Evolutionary conservation across 768 basidiomycete species (phyloP), one percentile per base, ranked within the genome.

Genomic region (Tylopilus cervinicoccineus): DNA sequence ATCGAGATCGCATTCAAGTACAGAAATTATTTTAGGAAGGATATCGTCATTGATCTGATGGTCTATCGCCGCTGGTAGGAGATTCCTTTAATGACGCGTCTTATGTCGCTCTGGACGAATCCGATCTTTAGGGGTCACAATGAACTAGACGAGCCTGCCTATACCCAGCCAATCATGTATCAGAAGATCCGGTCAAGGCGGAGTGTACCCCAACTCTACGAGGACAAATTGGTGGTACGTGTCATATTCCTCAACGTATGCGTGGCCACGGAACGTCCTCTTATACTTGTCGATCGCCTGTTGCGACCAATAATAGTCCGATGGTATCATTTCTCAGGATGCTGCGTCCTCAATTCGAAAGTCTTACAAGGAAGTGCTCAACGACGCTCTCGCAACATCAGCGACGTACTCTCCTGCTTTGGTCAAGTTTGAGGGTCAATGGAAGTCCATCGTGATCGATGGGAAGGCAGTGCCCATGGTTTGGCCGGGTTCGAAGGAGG

Each of bases 91-190:
- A 40, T 29, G 22, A 14, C 19, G 29, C 19, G 29, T n/a, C 27
- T 4, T n/a, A 38, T 42, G 13, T 43, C 11, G 9, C 31, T 43
- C 13, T 38, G 36, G 33, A 55, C 34, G 32, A 32, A 37, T n/a
- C 10, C 2, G 31, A 44, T 48, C 22, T 24, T 42, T 52, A 82
- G 89, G 80, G 81, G 91, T 2, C 92, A 93, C 63, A 94, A 94
- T 58, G 92, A 93, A 65, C 76, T 93, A 26, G 89, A 93, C 59
- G 78, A 93, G 43, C 90, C 90, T 0, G 80, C 81, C 14, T 88
- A 92, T 63, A 95, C 93, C 0, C 86, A 86, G 50, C 93, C 93
- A 0, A 70, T 84, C 10, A 96, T 95, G 93, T 96, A 96, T 67
- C 77, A 88, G 65, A 81, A 87, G 69, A 94, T 95, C 58, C 77